These are phyloP conservation scores for Phytophthora uliginosa DNA, from an alignment of 352 stramenopile species.

Conservation along the genomic window DNA sequence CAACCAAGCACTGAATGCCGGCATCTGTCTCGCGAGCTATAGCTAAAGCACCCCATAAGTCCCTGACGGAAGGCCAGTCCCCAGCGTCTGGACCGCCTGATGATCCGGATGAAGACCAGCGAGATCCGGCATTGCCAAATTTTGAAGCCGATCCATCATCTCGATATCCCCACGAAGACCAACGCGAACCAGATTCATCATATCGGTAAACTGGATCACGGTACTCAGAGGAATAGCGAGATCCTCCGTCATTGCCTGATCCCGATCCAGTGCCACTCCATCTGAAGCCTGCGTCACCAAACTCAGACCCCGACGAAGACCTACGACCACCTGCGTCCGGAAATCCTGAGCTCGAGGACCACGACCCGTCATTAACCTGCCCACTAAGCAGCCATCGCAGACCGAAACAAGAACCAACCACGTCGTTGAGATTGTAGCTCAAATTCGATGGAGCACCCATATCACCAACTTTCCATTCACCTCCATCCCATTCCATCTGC, in stretches of 20 bases:
- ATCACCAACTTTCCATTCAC: conserved; percentile 12
- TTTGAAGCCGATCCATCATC: conserved; percentile 16
- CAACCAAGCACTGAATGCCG: conserved; percentile 38
- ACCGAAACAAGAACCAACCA: conserved; percentile 32
- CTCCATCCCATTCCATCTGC: conserved; percentile 25
- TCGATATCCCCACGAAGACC: conserved; percentile 28
- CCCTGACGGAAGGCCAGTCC: conserved; percentile 11
- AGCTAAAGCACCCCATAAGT: conserved; percentile 17
- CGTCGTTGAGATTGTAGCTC: conserved; percentile 14
- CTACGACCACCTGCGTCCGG: conserved; percentile 15
- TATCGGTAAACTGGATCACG: conserved; percentile 26
- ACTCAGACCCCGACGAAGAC: conserved; percentile 10
- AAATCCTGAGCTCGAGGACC: conserved; percentile 21
- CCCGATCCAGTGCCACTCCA: neutral
- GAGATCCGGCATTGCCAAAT: conserved; percentile 13
- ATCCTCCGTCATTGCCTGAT: conserved; percentile 8
- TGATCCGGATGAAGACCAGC: conserved; percentile 27
- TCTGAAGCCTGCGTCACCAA: conserved; percentile 12
- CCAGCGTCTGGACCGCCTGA: conserved; percentile 16
- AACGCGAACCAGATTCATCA: conserved; percentile 22
- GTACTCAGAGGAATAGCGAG: conserved; percentile 2
- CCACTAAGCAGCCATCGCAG: conserved; percentile 28
- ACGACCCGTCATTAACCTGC: conserved; percentile 15
- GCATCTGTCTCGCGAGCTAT: conserved; percentile 23
- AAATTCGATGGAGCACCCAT: neutral